Base-by-base conservation (phyloP, 768 basidiomycete genomes). In the Cytidiella melzeri region DNA sequence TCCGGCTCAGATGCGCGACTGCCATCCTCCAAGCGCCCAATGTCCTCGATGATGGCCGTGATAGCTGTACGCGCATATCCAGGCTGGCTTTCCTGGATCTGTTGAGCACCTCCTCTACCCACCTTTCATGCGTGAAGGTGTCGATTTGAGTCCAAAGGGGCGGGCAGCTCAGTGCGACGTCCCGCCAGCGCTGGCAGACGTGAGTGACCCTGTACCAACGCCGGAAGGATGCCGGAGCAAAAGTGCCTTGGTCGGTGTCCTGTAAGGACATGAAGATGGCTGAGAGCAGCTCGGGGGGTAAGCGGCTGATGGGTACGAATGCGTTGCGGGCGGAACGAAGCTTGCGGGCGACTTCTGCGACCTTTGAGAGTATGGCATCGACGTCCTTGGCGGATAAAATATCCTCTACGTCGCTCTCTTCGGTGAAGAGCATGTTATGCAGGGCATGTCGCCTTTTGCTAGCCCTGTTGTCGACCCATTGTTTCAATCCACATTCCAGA, bases 281-380 rank as follows among this genome's bases (percentile, higher is more conserved):
- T 7, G 53, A 41, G 12, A 54, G 42, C 27, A 54, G 27, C 38
- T 54, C 53, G 18, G 48, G 26, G 5, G 53, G 53, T 18, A 54
- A 39, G 21, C 48, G 49, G 12, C 39, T 30, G 25, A 49, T 20
- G 3, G 49, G 53, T 11, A 39, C 26, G 19, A 51, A 19, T 2
- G 48, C 40, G 37, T 54, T 54, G 27, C 53, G 53, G 3, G 25
- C 27, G 20, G 18, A 19, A 7, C 45, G 48, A 13, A 54, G 48
- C 23, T 20, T 27, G 37, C 44, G 53, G 34, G 20, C 18, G n/a
- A 21, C n/a, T 24, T 54, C 52, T n/a, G 26, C 23, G n/a, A 49
- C 43, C 9, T 3, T 20, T 3, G 43, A 12, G 12, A 53, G 42
- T 20, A 28, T 20, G 18, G 15, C 18, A 19, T 53, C 52, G 43